These are phyloP conservation scores for Gautieria morchelliformis DNA, from an alignment of 768 basidiomycete genomes.

Conservation along the genomic window DNA sequence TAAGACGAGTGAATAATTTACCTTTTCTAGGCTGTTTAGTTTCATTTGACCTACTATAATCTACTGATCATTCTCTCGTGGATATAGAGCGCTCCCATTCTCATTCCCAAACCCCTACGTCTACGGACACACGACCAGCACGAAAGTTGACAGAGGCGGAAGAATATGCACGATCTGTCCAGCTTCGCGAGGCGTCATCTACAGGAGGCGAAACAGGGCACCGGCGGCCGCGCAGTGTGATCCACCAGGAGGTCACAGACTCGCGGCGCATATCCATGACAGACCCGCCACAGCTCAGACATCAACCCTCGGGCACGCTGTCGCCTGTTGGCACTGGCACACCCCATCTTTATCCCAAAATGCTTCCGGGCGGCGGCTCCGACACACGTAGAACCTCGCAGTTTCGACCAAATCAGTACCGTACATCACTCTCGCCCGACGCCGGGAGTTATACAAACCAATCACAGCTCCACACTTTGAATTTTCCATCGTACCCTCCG, in stretches of 20 bases:
- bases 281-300: background rate
- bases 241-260: background rate
- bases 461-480: constrained; percentile 7
- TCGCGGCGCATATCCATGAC: background rate
- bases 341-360: background rate
- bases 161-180: constrained; percentile 7
- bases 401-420: constrained; percentile 24
- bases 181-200: background rate
- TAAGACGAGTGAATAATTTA: background rate
- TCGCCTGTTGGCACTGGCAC: background rate
- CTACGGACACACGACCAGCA: background rate
- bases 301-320: background rate
- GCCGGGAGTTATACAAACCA: constrained; percentile 20
- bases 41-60: too few species aligned
- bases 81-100: constrained; percentile 4
- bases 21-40: too few species aligned
- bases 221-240: background rate
- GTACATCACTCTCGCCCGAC: constrained; percentile 35
- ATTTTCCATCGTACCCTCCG: constrained; percentile 36
- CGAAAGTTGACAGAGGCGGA: constrained; percentile 3
- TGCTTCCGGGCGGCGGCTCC: background rate
- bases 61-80: background rate
- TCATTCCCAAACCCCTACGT: background rate
- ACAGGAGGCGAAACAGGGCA: background rate
- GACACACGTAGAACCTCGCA: background rate